These are phyloP conservation scores for Naganishia sp. DNA, from an alignment of 1,284 basidiomycete species.

Conservation along the genomic window DNA sequence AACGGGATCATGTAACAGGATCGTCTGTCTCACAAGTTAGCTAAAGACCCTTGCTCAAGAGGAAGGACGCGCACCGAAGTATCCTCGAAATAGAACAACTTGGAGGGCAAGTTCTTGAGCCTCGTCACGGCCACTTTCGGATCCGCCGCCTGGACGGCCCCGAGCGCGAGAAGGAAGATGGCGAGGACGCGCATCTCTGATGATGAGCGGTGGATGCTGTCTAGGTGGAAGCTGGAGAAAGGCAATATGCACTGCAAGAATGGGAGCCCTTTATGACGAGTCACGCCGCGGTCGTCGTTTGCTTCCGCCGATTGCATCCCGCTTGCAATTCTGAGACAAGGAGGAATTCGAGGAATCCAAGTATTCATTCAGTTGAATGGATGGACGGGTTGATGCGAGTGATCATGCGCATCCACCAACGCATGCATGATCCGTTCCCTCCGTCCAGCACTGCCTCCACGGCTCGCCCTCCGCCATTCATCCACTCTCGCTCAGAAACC, in stretches of 20 bases:
- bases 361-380: no score
- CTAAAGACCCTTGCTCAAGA: not conserved
- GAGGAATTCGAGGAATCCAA: no score
- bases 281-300: not conserved
- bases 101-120: slow-evolving; percentile 71
- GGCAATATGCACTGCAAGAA: no score
- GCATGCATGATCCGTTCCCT: no score
- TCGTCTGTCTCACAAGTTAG: slow-evolving; percentile 58
- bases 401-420: no score
- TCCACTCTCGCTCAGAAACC: no score
- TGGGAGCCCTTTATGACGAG: slow-evolving; percentile 9
- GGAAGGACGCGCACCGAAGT: slow-evolving; percentile 62
- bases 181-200: not conserved
- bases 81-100: slow-evolving; percentile 91
- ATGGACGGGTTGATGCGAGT: no score
- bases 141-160: slow-evolving; percentile 36
- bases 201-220: no score
- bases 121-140: slow-evolving; percentile 55
- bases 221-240: not conserved
- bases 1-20: slow-evolving; percentile 77
- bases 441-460: no score
- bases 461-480: no score
- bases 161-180: not conserved
- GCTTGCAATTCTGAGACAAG: no score
- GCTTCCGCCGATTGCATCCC: slow-evolving; percentile 3